Percentiles rank a stretch among this genome's conserved stretches.
These are phyloP conservation scores for Botrytis medusae DNA, from an alignment of 2,329 filamentous ascomycete genomes.

Conservation along the genomic window DNA sequence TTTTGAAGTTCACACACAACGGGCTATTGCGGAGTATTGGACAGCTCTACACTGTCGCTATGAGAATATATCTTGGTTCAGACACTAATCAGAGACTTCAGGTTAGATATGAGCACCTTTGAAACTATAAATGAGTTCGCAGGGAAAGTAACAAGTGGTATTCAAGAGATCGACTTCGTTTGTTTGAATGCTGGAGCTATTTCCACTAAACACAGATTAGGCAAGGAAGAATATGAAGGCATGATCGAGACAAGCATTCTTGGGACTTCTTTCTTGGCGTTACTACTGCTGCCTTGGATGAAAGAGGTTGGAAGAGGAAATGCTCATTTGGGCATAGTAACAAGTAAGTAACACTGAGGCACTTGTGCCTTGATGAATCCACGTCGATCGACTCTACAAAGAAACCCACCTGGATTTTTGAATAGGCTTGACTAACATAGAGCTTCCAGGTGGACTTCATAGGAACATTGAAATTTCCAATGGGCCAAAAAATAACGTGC, in stretches of 20 bases:
- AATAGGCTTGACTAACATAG: neutral
- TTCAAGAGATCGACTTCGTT: conserved; percentile 35
- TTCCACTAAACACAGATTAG: conserved; percentile 25
- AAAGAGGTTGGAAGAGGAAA: conserved; percentile 40
- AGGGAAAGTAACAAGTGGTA: conserved; percentile 29
- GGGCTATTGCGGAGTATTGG: neutral
- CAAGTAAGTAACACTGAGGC: conserved; percentile 24
- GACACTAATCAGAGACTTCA: neutral
- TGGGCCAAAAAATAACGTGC: conserved; percentile 32
- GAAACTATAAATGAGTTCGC: conserved; percentile 31
- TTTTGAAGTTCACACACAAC: neutral
- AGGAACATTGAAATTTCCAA: conserved; percentile 22
- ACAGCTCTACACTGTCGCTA: neutral
- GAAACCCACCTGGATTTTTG: neutral
- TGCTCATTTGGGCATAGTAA: conserved; percentile 33
- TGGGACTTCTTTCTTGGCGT: conserved; percentile 53
- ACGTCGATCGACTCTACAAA: neutral
- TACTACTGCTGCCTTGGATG: conserved; percentile 52
- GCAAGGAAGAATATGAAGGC: conserved; percentile 49
- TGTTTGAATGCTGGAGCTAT: conserved; percentile 39
- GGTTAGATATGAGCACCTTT: conserved; percentile 36
- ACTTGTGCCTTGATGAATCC: conserved; percentile 5
- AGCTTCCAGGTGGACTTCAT: neutral
- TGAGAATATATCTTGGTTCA: neutral
- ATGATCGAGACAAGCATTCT: conserved; percentile 59